Percentiles rank a stretch among this genome's conserved stretches.
phyloP scores from a whole-genome alignment of 768 basidiomycete genomes.

The Leucogyrophana mollusca region DNA sequence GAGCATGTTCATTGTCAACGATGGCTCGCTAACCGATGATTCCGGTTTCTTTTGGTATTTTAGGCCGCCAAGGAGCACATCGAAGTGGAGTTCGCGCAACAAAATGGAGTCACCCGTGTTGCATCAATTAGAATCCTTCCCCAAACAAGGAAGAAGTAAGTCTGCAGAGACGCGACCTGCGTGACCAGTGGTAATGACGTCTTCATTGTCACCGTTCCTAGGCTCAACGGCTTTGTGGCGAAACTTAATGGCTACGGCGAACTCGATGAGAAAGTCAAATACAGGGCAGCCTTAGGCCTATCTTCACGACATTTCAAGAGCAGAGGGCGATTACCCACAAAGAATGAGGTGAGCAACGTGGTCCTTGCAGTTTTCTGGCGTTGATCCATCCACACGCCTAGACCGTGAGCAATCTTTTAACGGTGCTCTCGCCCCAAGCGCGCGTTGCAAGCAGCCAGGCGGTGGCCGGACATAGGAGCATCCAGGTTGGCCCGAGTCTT shows the following conservation, averaged over 20 bases:
- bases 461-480: too few relatives aligned
- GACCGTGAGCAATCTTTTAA: too few relatives aligned
- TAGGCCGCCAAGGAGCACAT: constrained; percentile 26
- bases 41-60: not conserved
- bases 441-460: too few relatives aligned
- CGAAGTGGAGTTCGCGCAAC: constrained; percentile 14
- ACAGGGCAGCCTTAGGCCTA: constrained; percentile 25
- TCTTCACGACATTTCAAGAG: constrained; percentile 26
- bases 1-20: not conserved
- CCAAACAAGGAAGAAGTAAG: constrained; percentile 20
- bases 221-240: constrained; percentile 25
- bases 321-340: constrained; percentile 20
- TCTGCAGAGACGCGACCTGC: too few relatives aligned
- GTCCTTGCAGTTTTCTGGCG: not conserved
- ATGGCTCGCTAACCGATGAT: not conserved
- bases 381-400: constrained; percentile 3
- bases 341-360: constrained; percentile 19
- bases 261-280: constrained; percentile 23
- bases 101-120: constrained; percentile 12
- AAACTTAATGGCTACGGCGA: constrained; percentile 28
- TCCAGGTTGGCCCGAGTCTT: too few relatives aligned
- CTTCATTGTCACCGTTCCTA: constrained; percentile 1
- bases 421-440: too few relatives aligned
- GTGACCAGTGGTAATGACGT: not conserved
- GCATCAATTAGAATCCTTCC: constrained; percentile 24